These are phyloP conservation scores for Mrakia blollopis DNA, from an alignment of 768 basidiomycete species.

Conservation along the genomic window DNA sequence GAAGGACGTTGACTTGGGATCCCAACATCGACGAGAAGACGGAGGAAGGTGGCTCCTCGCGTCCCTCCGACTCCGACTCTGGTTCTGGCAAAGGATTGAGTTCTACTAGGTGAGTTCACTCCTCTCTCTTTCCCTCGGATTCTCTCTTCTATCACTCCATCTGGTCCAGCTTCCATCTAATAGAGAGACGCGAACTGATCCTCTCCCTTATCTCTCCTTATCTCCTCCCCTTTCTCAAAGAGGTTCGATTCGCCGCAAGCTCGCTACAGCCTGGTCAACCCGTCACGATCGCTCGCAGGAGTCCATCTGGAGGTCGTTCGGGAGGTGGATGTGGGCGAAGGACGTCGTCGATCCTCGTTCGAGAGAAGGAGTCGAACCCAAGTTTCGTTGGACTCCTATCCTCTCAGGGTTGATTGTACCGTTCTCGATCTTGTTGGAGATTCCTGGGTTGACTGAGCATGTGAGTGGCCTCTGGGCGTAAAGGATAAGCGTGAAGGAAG, in stretches of 20 bases:
- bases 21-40: neutral
- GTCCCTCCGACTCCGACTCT: neutral
- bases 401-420: slow-evolving; percentile 36
- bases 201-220: neutral
- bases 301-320: neutral
- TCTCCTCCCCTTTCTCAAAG: neutral
- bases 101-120: no score
- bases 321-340: neutral
- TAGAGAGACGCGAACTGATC: no score
- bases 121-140: no score
- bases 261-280: neutral
- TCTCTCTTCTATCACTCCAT: no score
- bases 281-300: neutral
- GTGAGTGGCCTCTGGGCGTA: slow-evolving; percentile 47
- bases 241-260: neutral
- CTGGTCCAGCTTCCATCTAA: no score
- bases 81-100: no score
- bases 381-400: slow-evolving; percentile 36
- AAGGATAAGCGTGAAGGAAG: neutral
- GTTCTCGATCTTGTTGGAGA: slow-evolving; percentile 74
- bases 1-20: neutral
- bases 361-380: neutral
- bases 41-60: neutral
- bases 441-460: slow-evolving; percentile 69
- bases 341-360: no score